phyloP scores from a whole-genome alignment of 371 early-diverging fungal species.

The Chytridiales sp. region DNA sequence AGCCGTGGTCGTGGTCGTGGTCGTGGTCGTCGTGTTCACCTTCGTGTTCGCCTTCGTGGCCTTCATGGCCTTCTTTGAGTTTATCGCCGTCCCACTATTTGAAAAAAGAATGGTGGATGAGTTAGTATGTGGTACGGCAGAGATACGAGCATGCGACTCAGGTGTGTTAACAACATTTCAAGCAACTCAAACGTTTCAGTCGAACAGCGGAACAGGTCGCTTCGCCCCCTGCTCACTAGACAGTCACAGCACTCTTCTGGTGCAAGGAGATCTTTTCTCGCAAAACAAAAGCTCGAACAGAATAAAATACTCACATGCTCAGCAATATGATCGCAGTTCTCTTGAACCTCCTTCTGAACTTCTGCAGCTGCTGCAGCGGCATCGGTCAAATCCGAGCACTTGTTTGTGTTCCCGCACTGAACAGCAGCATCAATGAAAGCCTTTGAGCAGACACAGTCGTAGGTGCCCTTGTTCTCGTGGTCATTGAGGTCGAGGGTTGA shows the following conservation, averaged over 20 bases:
- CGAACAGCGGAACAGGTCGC: too few species aligned
- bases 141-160: too few species aligned
- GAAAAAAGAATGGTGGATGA: too few species aligned
- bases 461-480: neutral
- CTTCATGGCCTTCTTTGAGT: too few species aligned
- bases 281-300: neutral
- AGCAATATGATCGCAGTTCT: neutral
- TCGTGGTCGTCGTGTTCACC: conserved; percentile 2
- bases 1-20: conserved; percentile 4
- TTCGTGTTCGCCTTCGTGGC: too few species aligned
- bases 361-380: neutral
- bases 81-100: too few species aligned
- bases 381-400: neutral
- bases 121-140: too few species aligned
- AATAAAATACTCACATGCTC: conserved; percentile 3
- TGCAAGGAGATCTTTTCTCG: too few species aligned
- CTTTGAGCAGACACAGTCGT: neutral
- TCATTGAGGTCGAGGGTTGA: conserved; percentile 2
- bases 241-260: too few species aligned
- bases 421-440: neutral
- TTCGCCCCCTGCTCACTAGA: too few species aligned
- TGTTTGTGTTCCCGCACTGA: neutral
- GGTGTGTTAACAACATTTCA: too few species aligned
- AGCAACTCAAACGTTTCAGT: too few species aligned
- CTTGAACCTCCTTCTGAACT: neutral